These are phyloP conservation scores for Xerocomus nothofagi DNA, from an alignment of 1,284 basidiomycete species.

Conservation along the genomic window DNA sequence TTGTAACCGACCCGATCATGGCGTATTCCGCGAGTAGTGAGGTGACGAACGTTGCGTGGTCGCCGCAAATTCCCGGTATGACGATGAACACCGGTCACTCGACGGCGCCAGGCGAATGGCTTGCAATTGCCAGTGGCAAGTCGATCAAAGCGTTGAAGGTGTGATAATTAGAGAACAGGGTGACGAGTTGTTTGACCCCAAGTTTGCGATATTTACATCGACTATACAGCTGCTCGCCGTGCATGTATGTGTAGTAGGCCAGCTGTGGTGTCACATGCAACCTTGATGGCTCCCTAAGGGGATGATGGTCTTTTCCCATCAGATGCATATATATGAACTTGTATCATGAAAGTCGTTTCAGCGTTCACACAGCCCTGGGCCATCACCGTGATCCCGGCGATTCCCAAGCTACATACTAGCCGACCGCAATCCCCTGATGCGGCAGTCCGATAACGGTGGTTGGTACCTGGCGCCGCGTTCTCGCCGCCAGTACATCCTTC, in stretches of 20 bases:
- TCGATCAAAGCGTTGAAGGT: constrained; percentile 81
- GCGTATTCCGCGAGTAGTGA: constrained; percentile 80
- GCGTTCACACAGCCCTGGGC: no score
- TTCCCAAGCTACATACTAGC: background rate
- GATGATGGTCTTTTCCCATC: background rate
- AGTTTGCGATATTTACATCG: background rate
- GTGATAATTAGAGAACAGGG: constrained; percentile 34
- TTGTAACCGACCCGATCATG: constrained; percentile 74
- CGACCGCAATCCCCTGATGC: background rate
- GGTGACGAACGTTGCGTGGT: constrained; percentile 88
- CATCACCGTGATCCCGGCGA: no score
- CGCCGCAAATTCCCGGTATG: constrained; percentile 72
- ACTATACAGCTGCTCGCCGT: background rate
- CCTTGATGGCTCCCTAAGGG: background rate
- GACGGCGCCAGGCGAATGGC: constrained; percentile 81
- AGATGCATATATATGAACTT: background rate
- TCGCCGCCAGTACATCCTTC: background rate
- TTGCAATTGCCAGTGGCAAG: constrained; percentile 86
- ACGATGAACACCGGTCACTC: constrained; percentile 70
- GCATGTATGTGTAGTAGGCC: constrained; percentile 1
- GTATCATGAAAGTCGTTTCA: no score
- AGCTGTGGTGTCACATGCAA: background rate
- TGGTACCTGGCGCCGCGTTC: background rate
- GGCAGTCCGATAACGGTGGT: background rate
- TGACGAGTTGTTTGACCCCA: background rate